These are phyloP conservation scores for Pelargonium myrrhifolium DNA, from an alignment of 441 rosid genomes.

Conservation along the genomic window DNA sequence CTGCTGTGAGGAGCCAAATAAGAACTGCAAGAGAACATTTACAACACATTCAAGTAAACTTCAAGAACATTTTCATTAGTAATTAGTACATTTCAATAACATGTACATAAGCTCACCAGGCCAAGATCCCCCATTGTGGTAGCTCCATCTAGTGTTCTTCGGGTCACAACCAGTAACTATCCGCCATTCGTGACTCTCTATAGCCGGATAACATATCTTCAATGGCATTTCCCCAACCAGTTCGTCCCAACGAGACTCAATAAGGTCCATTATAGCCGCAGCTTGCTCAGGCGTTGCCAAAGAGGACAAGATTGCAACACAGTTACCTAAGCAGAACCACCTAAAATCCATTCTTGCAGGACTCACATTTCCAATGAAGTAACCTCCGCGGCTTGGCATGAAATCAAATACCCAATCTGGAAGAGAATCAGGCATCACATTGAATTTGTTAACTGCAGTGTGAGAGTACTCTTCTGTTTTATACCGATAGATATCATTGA, in stretches of 20 bases:
- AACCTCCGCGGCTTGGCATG: conserved; percentile 75
- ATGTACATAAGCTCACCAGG: conserved; percentile 45
- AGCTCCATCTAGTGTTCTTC: conserved; percentile 91
- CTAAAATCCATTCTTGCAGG: conserved; percentile 94
- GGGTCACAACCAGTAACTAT: conserved; percentile 85
- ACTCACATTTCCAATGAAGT: conserved; percentile 82
- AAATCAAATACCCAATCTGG: conserved; percentile 93
- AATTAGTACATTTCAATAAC: no score
- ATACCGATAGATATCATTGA: conserved; percentile 80
- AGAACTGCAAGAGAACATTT: conserved; percentile 41
- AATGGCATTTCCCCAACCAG: conserved; percentile 91
- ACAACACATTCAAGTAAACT: neutral
- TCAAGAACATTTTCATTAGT: neutral
- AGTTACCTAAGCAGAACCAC: conserved; percentile 93
- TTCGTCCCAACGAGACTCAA: conserved; percentile 89
- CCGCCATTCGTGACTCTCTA: conserved; percentile 83
- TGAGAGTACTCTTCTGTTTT: conserved; percentile 95
- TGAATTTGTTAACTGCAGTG: conserved; percentile 35
- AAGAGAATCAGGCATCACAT: conserved; percentile 82
- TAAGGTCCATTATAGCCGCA: conserved; percentile 85
- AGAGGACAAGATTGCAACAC: conserved; percentile 78
- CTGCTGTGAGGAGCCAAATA: conserved; percentile 84
- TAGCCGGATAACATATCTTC: conserved; percentile 82
- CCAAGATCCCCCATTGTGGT: conserved; percentile 98
- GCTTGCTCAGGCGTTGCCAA: conserved; percentile 88